phyloP scores from a whole-genome alignment of 2,329 filamentous ascomycete genomes.

The Colletotrichum navitas region DNA sequence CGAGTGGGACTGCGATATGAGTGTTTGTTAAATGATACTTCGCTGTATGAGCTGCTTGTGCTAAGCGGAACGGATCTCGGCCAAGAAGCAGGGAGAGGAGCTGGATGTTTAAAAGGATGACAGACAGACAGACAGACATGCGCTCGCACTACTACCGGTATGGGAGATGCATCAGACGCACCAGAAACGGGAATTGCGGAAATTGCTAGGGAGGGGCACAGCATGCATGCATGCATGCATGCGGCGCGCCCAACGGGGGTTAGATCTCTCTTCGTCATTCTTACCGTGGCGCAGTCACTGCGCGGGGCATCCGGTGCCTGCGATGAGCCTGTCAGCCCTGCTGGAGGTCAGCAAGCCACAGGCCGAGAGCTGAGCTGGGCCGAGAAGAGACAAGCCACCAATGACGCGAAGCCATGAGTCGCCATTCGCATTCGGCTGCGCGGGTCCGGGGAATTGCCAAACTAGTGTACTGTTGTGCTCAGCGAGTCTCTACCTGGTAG shows the following conservation, averaged over 20 bases:
- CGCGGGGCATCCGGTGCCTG: constrained; percentile 14
- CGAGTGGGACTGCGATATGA: not conserved
- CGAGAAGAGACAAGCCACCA: constrained; percentile 1
- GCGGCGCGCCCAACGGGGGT: not conserved
- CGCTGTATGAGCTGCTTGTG: not conserved
- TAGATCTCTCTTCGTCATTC: constrained; percentile 17
- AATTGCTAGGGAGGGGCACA: constrained; percentile 32
- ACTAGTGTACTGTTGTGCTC: not conserved
- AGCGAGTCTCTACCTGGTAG: not conserved
- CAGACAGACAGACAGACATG: not conserved
- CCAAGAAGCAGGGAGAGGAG: not conserved
- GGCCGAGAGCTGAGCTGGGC: constrained; percentile 11
- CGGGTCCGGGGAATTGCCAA: not conserved
- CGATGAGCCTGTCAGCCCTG: constrained; percentile 10
- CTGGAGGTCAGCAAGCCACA: constrained; percentile 29
- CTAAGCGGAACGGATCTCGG: not conserved
- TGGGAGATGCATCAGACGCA: not conserved
- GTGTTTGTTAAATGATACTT: not conserved
- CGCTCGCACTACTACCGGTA: not conserved
- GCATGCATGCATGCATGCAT: constrained; percentile 5
- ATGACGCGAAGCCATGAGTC: constrained; percentile 28
- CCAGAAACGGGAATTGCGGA: constrained; percentile 31
- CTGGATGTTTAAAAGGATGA: constrained; percentile 22
- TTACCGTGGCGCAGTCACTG: constrained; percentile 34
- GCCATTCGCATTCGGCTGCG: constrained; percentile 27